A percentile compares a stretch with the other conserved stretches of the same genome.
These are phyloP conservation scores for Penstemon barbatus DNA, from an alignment of 257 asterid genomes.

Conservation along the genomic window DNA sequence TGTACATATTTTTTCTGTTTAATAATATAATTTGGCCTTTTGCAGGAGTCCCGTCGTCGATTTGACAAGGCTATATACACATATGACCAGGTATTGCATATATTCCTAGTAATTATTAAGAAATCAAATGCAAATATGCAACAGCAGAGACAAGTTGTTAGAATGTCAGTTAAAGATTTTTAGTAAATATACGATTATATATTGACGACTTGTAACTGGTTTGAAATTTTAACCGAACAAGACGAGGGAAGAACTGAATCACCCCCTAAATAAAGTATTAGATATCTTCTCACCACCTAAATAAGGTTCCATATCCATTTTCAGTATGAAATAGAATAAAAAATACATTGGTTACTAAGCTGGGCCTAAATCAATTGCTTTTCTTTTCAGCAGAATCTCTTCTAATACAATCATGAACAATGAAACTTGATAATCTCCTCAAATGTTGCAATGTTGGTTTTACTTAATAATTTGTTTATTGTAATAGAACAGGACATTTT, in stretches of 20 bases:
- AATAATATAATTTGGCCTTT: conserved; percentile 32
- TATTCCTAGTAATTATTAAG: conserved; percentile 19
- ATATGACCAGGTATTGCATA: conserved; percentile 77
- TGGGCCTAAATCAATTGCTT: too few species aligned
- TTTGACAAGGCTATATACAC: conserved; percentile 76
- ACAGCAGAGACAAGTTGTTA: not conserved
- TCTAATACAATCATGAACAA: not conserved
- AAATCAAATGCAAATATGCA: conserved; percentile 3
- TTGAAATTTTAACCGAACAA: conserved; percentile 4
- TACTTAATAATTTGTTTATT: not conserved
- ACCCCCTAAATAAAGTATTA: conserved; percentile 2
- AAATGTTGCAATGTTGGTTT: not conserved
- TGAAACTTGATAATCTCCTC: not conserved
- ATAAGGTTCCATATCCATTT: too few species aligned
- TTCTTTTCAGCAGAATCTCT: not conserved
- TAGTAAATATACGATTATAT: not conserved
- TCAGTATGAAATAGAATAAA: too few species aligned
- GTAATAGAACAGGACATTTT: not conserved
- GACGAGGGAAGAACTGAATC: not conserved
- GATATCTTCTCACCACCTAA: not conserved
- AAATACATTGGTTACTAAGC: too few species aligned
- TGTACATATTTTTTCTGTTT: conserved; percentile 20
- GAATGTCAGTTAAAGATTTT: too few species aligned
- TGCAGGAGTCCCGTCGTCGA: conserved; percentile 94
- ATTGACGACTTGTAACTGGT: not conserved